Evolutionary conservation across 345 rosid genomes (phyloP), one percentile per base, ranked within the genome.

Genomic region (Balakata baccata): DNA sequence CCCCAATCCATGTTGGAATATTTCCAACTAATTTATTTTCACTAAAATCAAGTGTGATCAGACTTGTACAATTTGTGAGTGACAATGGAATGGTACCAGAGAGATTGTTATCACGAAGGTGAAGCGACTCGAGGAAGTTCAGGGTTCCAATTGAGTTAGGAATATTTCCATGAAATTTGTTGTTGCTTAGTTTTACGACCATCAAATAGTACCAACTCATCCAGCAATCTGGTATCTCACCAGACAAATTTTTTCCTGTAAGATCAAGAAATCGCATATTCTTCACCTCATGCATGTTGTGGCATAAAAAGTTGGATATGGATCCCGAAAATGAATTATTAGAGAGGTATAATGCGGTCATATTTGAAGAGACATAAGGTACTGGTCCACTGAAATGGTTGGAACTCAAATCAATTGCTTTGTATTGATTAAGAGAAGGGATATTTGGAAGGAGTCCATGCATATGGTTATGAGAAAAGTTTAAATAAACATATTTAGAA

Each of bases 1-100:
- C 60, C 17, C 67, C 64, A 0, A 70, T 46, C 74, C 81, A 74
- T 8, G 57, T 0, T 8, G 75, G 71, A 38, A 78, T 29, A 2
- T 38, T 38, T 34, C 76, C 80, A 1, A 5, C 12, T 4, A 72
- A 60, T n/a, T 51, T 25, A 5, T 73, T 80, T 34, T 54, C 59
- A 16, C 37, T 46, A 3, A 72, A 53, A n/a, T 69, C 54, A 58
- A 70, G 54, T 13, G 22, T 6, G 52, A 43, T 17, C 16, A 57
- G 12, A 0, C 7, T 25, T 45, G 39, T 45, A 3, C 54, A 70
- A 7, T 58, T 70, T 34, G 22, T 14, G 5, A 70, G 25, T 3
- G 18, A 12, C 20, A 7, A 34, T 3, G 72, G 82, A 37, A 79
- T 16, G 1, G 5, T 16, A 16, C 60, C 75, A 0, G 69, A 74